Percentiles rank a stretch among this genome's conserved stretches.
Conservation (phyloP, 805 yeast species). For the Ogataea pini region DNA sequence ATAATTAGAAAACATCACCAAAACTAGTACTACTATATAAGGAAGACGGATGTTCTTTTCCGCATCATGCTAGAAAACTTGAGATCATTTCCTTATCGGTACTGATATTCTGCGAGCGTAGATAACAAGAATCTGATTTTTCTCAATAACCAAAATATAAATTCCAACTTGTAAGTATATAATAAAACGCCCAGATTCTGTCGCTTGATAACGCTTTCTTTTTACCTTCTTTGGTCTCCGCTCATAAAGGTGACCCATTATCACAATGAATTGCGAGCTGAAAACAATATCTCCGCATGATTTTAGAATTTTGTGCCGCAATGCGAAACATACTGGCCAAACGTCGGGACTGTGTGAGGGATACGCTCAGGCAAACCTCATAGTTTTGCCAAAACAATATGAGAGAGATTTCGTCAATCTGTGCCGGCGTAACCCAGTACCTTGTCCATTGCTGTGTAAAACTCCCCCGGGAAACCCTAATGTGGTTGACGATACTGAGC, state of each 20-base stretch:
- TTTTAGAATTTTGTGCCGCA: conserved; percentile 10
- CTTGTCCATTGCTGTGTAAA: conserved; percentile 38
- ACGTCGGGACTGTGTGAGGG: conserved; percentile 26
- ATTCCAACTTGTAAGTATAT: not conserved
- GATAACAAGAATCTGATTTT: no score
- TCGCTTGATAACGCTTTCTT: not conserved
- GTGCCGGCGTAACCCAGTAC: conserved; percentile 41
- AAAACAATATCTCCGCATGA: conserved; percentile 6
- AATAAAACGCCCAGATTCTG: not conserved
- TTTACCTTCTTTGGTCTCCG: not conserved
- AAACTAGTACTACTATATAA: not conserved
- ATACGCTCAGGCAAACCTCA: conserved; percentile 41
- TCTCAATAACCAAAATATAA: no score
- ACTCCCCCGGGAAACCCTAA: conserved; percentile 27
- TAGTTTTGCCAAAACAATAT: conserved; percentile 36
- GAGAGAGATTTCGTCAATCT: conserved; percentile 38
- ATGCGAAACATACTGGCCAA: conserved; percentile 8
- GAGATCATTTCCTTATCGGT: not conserved
- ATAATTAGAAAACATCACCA: no score
- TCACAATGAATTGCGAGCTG: not conserved
- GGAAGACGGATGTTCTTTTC: not conserved
- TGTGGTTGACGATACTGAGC: conserved; percentile 19
- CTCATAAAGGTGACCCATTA: not conserved
- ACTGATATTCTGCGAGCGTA: no score
- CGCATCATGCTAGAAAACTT: not conserved